Evolutionary conservation across 495 filamentous ascomycete genomes (phyloP).

Genomic region (Neurospora sp.): DNA sequence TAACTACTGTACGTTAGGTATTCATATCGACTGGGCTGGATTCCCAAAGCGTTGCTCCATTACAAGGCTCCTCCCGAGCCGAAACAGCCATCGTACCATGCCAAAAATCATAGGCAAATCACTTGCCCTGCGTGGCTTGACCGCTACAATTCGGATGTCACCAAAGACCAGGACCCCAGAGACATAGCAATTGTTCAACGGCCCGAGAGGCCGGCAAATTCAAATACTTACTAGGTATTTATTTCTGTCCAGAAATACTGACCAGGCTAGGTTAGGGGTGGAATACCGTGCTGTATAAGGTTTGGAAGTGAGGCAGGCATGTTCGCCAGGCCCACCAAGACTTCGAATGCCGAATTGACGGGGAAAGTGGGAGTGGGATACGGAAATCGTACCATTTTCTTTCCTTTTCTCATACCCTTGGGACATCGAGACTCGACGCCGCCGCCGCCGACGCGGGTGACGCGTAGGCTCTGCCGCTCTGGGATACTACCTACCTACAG

Average conservation of each 20-base stretch:
- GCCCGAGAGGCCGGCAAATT: not conserved
- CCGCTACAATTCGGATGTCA: not conserved
- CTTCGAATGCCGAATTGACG: not conserved
- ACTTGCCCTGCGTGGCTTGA: not conserved
- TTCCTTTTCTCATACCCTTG: not conserved
- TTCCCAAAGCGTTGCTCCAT: not conserved
- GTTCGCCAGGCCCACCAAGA: not conserved
- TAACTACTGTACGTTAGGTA: not conserved
- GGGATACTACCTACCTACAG: not conserved
- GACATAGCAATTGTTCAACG: not conserved
- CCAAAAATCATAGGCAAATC: not conserved
- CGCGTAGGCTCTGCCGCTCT: not conserved
- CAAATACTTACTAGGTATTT: not conserved
- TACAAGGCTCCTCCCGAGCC: not conserved
- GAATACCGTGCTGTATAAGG: not conserved
- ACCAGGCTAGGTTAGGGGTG: not conserved
- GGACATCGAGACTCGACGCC: not conserved
- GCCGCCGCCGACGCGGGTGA: not conserved
- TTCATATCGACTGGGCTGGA: not conserved
- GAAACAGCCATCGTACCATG: not conserved
- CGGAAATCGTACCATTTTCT: not conserved
- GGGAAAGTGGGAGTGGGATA: not conserved
- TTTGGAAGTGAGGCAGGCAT: not conserved
- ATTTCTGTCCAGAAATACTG: not conserved
- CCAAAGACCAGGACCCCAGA: not conserved